Conservation (phyloP, 106 monocot species). For the Platanthera zijinensis region DNA sequence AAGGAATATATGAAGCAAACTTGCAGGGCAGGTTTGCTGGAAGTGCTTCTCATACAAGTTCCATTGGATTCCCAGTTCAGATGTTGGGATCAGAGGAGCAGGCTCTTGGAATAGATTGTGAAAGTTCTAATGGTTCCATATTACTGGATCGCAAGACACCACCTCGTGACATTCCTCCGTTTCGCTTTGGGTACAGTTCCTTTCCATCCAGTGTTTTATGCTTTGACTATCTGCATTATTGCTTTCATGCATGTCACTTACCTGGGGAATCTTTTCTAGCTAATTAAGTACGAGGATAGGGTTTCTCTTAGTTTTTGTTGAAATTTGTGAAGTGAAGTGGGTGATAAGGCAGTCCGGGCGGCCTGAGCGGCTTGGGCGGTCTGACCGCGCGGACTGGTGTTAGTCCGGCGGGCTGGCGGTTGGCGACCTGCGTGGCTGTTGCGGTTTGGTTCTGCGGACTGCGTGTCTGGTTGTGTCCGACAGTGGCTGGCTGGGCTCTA, state of each 20-base stretch:
- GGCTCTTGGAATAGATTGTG: constrained; percentile 58
- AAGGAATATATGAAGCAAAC: constrained; percentile 45
- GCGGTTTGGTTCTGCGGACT: too few species aligned
- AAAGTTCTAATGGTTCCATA: constrained; percentile 58
- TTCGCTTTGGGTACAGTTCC: constrained; percentile 74
- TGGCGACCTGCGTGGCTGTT: too few species aligned
- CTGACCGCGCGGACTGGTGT: too few species aligned
- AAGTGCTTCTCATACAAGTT: constrained; percentile 23
- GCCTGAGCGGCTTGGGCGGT: too few species aligned
- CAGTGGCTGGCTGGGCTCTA: too few species aligned
- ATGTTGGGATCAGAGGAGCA: constrained; percentile 63
- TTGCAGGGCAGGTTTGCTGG: constrained; percentile 26
- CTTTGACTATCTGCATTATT: neutral
- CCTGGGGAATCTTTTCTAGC: neutral
- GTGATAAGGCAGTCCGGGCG: too few species aligned
- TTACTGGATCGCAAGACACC: constrained; percentile 90
- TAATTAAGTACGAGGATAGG: neutral
- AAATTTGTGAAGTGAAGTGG: too few species aligned
- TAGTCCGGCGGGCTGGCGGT: too few species aligned
- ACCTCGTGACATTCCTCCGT: constrained; percentile 74
- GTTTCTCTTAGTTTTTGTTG: too few species aligned
- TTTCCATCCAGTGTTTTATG: neutral
- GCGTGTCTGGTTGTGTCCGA: too few species aligned
- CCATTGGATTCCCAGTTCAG: constrained; percentile 49
- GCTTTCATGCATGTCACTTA: neutral